phyloP scores from a whole-genome alignment of 169 alveolate species.

The Cryptosporidium xiaoi region DNA sequence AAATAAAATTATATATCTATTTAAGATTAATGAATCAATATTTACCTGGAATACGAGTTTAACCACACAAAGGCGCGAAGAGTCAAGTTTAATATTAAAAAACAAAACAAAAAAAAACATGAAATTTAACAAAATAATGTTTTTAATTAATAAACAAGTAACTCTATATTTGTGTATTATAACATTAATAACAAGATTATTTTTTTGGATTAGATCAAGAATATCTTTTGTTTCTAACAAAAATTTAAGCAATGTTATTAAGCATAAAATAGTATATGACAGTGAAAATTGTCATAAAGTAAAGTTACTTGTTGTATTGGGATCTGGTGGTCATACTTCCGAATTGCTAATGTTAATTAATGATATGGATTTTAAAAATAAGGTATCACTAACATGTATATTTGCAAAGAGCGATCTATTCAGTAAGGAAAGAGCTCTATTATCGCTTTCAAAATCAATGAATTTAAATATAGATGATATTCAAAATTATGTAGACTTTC shows the following conservation, averaged over 20 bases:
- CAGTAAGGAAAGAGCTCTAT: slow-evolving; percentile 38
- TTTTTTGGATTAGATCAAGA: slow-evolving; percentile 3
- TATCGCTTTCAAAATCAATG: slow-evolving; percentile 16
- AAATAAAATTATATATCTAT: no score
- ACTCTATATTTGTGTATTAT: neutral
- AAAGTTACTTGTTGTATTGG: slow-evolving; percentile 82
- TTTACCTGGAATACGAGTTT: no score
- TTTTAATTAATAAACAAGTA: neutral
- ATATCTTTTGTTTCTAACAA: neutral
- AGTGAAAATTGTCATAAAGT: neutral
- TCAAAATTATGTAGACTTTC: slow-evolving; percentile 65
- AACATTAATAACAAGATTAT: neutral
- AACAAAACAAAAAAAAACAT: neutral
- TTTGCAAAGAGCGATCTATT: slow-evolving; percentile 45
- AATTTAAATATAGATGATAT: neutral
- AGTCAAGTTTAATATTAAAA: neutral
- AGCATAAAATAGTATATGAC: neutral
- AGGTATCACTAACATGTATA: slow-evolving; percentile 59
- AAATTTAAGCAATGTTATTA: neutral
- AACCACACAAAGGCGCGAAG: slow-evolving; percentile 12
- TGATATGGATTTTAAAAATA: slow-evolving; percentile 78
- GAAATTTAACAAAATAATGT: neutral
- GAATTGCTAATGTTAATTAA: slow-evolving; percentile 82
- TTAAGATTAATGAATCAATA: no score
- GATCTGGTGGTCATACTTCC: slow-evolving; percentile 90